Evolutionary conservation across 768 basidiomycete genomes (phyloP), one percentile per base, ranked within the genome.

Genomic region (Rhodotorula babjevae): DNA sequence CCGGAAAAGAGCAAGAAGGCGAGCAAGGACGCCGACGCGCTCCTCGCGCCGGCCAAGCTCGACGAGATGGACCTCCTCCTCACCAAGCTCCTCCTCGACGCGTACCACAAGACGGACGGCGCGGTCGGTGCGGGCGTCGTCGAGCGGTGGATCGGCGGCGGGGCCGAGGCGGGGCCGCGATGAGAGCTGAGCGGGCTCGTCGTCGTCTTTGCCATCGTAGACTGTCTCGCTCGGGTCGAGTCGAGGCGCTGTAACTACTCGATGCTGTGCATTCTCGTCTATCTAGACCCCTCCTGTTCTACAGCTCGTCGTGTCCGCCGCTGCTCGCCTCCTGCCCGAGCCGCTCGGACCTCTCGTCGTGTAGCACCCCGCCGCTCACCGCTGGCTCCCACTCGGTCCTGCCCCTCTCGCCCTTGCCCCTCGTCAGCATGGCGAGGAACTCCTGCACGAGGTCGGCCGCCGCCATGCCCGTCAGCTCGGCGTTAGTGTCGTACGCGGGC

Each of bases 311-410:
- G 61, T 67, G 70, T 44, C 15, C 61, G 49, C 4, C 42, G 49
- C n/a, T 40, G 29, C 14, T 10, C 53, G 5, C 36, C 36, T 36
- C 5, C 9, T 33, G 50, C 21, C 27, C 50, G 14, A 0, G 18
- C 7, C 44, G 9, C 5, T 42, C 59, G 27, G 31, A 27, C 70
- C 53, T 44, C 58, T 59, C 36, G 40, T 67, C 65, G 16, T 71
- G 12, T 7, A 71, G 55, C 27, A 44, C 61, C 14, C 61, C 65
- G 8, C 27, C n/a, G 25, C 47, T 63, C 10, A 61, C 61, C 21
- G 70, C 70, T 18, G 70, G 70, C 65, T 31, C 89, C 89, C 79
- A 90, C 89, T 25, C 29, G 50, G 55, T 55, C 55, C 44, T 61
- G 11, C 65, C 65, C 21, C 62, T 49, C 64, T 31, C 47, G 6